Base-by-base conservation (phyloP, 208 protist species). In the Angomonas ambiguus region DNA sequence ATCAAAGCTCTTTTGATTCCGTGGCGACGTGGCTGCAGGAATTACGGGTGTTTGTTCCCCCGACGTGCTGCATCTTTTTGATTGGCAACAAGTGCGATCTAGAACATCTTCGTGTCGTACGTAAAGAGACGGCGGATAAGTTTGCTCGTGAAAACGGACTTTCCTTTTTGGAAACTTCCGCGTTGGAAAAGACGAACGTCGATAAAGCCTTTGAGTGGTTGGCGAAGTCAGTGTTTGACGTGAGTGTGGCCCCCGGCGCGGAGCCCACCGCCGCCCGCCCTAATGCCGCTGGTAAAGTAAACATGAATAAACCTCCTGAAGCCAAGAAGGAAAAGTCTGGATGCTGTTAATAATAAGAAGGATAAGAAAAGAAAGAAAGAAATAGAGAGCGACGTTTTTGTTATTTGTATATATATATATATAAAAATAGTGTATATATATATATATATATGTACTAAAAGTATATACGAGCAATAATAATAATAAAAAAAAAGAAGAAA, bases 81-180 rank as follows among this genome's bases (percentile, higher is more conserved):
- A 97, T 99, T 49, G 98, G 98, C 53, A 99, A 99, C 87, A 99
- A 99, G 80, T 95, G 85, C 69, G 94, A 98, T 75, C 71, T 97
- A 28, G 83, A 93, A 69, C 85, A 97, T 74, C 74, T 97, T 60
- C 85, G 94, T 30, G 82, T 88, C 32, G 89, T 97, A 34, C 93
- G 98, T 71, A 92, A 92, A 49, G 98, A 99, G 68, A 90, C 96
- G 25, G 97, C 97, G 11, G 95, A 98, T 33, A 81, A 72, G 45
- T 99, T 98, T 76, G 97, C 97, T 10, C 88, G 95, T 38, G 91
- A 98, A 74, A 91, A 99, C 63, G 87, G 88, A 48, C 10, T 11
- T 11, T 11, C 38, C 5, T 60, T 38, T 42, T 16, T 32, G 18
- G 5, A 35, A n/a, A 99, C 98, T 4, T 99, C 97, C 42, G 98